Base-by-base conservation (phyloP, 1,284 basidiomycete genomes). In the Neonothopanus nambi region DNA sequence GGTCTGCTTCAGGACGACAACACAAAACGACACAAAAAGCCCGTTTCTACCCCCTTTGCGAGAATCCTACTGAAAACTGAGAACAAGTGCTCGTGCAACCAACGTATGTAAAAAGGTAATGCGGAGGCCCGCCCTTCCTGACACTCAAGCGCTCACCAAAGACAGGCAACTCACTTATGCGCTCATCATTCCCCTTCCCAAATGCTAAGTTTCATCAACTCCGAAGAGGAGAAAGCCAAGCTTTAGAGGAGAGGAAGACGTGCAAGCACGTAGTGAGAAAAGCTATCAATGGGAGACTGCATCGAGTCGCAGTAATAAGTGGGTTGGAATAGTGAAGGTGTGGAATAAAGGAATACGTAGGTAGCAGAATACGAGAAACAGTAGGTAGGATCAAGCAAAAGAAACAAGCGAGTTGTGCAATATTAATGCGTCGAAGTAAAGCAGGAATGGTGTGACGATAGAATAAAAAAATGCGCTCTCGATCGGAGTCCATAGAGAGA, bases 131-230 rank as follows among this genome's bases (percentile, higher is more conserved):
- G 18, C 23, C 24, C 18, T 23, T 33, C 33, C 28, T 51, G 11
- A 47, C 37, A 54, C 52, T 55, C 57, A 59, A 64, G 70, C 72
- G 73, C 73, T 75, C 73, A 75, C 73, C 66, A 55, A 61, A 26
- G 33, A 40, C 41, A 63, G 51, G 54, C 55, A 56, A 54, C 48
- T 59, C 60, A 43, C 62, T 68, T 72, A 72, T 18, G 43, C 43
- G 37, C 43, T 40, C 36, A 28, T 40, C 15, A 45, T 45, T 20
- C 50, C 28, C 50, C 20, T n/a, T 26, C 30, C 7, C 33, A 33
- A 38, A 30, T 45, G 9, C 38, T 30, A 45, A 44, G 17, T 8
- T 37, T 44, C 42, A 18, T 73, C 73, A 65, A 74, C 71, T 72
- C 70, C 48, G 48, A 61, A 65, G 68, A 70, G 71, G 72, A 74